phyloP scores from a whole-genome alignment of 2,329 filamentous ascomycete genomes.

The Lachnellula cervina region DNA sequence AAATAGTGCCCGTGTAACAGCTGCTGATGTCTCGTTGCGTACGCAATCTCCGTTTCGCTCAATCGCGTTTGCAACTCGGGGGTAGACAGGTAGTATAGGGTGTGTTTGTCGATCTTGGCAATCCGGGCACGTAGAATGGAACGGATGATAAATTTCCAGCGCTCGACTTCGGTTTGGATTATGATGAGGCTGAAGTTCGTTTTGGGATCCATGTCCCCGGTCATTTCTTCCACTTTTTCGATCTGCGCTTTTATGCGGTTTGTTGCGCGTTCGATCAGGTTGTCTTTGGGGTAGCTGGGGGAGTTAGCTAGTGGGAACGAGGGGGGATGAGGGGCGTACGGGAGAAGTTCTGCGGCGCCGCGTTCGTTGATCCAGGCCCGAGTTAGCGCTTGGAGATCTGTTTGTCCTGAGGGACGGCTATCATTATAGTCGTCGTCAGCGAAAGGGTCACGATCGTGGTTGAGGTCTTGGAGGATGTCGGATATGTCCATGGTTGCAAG shows the following conservation, averaged over 20 bases:
- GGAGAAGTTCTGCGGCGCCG: conserved; percentile 80
- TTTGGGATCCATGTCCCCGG: conserved; percentile 80
- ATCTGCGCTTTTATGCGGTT: conserved; percentile 66
- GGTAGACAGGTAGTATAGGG: conserved; percentile 65
- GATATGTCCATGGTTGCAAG: conserved; percentile 65
- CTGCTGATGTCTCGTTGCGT: conserved; percentile 79
- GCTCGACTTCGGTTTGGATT: conserved; percentile 91
- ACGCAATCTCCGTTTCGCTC: conserved; percentile 71
- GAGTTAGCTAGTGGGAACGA: conserved; percentile 6
- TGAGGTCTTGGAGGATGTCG: conserved; percentile 72
- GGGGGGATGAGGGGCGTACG: conserved; percentile 45
- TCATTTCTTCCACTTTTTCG: conserved; percentile 69
- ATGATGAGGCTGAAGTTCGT: conserved; percentile 92
- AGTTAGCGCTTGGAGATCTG: conserved; percentile 81
- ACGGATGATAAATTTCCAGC: conserved; percentile 89
- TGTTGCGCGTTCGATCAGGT: conserved; percentile 78
- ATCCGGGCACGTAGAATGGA: conserved; percentile 77
- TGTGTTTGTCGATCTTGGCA: conserved; percentile 78
- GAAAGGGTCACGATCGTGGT: conserved; percentile 46
- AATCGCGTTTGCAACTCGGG: conserved; percentile 55
- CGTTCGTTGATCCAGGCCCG: conserved; percentile 92
- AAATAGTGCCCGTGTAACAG: conserved; percentile 82
- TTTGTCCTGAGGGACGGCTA: conserved; percentile 64
- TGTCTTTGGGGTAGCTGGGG: conserved; percentile 58
- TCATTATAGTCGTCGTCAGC: conserved; percentile 37